Evolutionary conservation across 352 stramenopile species (phyloP), one percentile per base, ranked within the genome.

Genomic region (Globisporangium uncinulatum): DNA sequence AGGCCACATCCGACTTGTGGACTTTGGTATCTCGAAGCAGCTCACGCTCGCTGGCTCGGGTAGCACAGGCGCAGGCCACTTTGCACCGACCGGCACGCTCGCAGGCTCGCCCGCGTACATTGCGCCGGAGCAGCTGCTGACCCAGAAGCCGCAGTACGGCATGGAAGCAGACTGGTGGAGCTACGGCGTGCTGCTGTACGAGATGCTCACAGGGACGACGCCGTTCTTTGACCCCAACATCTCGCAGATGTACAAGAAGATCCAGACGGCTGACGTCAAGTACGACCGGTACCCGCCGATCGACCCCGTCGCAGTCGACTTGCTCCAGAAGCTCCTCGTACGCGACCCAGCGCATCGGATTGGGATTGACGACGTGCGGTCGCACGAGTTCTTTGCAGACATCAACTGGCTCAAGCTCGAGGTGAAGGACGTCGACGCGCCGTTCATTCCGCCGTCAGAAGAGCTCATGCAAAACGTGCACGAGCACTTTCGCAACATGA

Each of bases 101-200:
- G 85, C 83, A 1, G 85, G 85, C 11, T 95, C 85, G 31, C 85
- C 85, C 34, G 85, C 83, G 20, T 95, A 95, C 61, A 95, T 93
- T 62, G 83, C 85, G 21, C 85, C 85, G 2, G 85, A 95, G 69
- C 83, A 92, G 36, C 51, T 95, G 24, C 62, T 89, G 42, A 90
- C 83, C 19, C 83, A 93, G 59, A 90, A 91, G 66, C 83, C 85
- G 21, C 74, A 88, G 63, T 95, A 96, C 64, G 83, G 83, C 39
- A 90, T 89, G 74, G 79, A 81, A 37, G 87, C 87, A 19, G 89
- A 97, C 65, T 97, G 88, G 88, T 97, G 88, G 88, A 95, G 86
- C 56, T 92, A 95, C 49, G 89, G 89, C 46, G 83, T 97, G 17
- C 59, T 97, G 17, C 50, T 97, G 19, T 97, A 94, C 54, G 89